Evolutionary conservation across 768 basidiomycete species (phyloP), one percentile per base, ranked within the genome.

Genomic region (Hypsizygus marmoreus): DNA sequence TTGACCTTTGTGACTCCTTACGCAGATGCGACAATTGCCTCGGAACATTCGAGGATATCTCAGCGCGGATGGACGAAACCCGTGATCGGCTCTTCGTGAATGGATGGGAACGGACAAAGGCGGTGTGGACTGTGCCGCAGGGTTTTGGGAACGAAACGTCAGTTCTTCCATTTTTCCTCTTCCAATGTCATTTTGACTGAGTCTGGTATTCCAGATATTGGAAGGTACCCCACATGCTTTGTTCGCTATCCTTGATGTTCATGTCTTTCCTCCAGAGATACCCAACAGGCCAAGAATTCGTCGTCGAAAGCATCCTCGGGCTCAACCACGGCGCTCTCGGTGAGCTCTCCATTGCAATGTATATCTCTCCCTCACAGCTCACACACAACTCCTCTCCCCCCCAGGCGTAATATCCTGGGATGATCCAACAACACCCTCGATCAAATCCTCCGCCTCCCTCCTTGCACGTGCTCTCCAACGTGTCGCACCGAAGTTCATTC

Each of bases 91-190:
- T 84, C 12, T 75, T 79, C 49, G 70, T 77, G 37, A 76, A 84
- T 50, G 86, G 84, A 2, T 86, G 86, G 81, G 81, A 83, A 51
- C 68, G 79, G 9, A 79, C 74, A 4, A 83, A 86, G 59, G 77
- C 84, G 1, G 74, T 89, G 0, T 91, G 88, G 90, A 81, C 82
- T 2, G 88, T 91, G 1, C 86, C 88, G 0, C 89, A 91, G 63
- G 88, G 76, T 0, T 91, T 91, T 58, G 86, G 86, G 20, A 76
- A 75, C 45, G 65, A 66, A 29, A 78, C 77, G 65, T 87, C 66
- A 51, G 70, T 65, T 28, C n/a, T 48, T 20, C 8, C 8, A 14
- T 24, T 3, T 23, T 28, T 29, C 11, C 23, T 38, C 16, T 17
- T 24, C 10, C 9, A 34, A 8, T 14, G 20, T 33, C 16, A 22